Evolutionary conservation across 176 grass and related monocot species (phyloP).

Genomic region (Hordeum vulgare): MorexV3_pseudomolecules_assembly NC_058518.1:494181545-494182044

Average conservation of each 20-base stretch:
- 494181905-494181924: slow-evolving; percentile 21
- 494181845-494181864: slow-evolving; percentile 39
- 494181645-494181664: slow-evolving; percentile 26
- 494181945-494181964: slow-evolving; percentile 13
- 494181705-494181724: slow-evolving; percentile 29
- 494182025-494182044: neutral
- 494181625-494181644: slow-evolving; percentile 16
- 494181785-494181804: slow-evolving; percentile 43
- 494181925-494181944: slow-evolving; percentile 23
- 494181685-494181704: slow-evolving; percentile 61
- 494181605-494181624: slow-evolving; percentile 55
- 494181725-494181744: slow-evolving; percentile 42
- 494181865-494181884: slow-evolving; percentile 56
- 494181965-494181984: slow-evolving; percentile 47
- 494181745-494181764: neutral
- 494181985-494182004: slow-evolving; percentile 22
- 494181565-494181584: neutral
- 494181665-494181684: slow-evolving; percentile 28
- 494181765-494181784: neutral
- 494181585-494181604: neutral
- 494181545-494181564: neutral
- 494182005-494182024: slow-evolving; percentile 21
- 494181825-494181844: slow-evolving; percentile 8
- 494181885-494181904: neutral
- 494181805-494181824: neutral